Evolutionary conservation across 2,329 filamentous ascomycete genomes (phyloP), one percentile per base, ranked within the genome.

Genomic region (Biscogniauxia marginata): DNA sequence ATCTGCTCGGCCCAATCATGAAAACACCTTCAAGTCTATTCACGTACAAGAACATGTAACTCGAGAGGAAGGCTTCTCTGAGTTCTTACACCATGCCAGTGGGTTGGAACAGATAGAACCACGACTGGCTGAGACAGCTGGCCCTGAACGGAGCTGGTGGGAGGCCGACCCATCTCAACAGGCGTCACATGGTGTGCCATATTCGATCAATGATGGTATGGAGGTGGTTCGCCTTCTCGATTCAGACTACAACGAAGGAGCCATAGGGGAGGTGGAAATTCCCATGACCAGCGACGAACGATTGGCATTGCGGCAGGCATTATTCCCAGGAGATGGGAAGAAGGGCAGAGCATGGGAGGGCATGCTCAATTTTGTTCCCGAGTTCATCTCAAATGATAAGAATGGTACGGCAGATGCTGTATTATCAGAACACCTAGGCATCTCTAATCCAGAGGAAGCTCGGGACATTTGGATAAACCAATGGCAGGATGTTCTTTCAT

Each of bases 401-500:
- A 60, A 46, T 20, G 52, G 22, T 46, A 54, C 55, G 18, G 55
- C 51, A 22, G 58, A 59, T 53, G 55, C 54, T 45, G 62, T 69
- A 16, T 57, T 70, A 19, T 57, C 63, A 11, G 44, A 63, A 25
- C 70, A 76, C 48, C 54, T 79, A 21, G 81, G 81, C 11, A 70
- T 73, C 6, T 57, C 61, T 2, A 73, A 80, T 57, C 44, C 65
- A 0, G 62, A 65, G 4, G 73, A 75, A 55, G 76, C 75, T 20
- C 76, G 71, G 65, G 64, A 73, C 48, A 62, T 72, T 16, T 85
- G 83, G 82, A 69, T 82, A 11, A 71, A 75, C 34, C 78, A 84
- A 63, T 87, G 84, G 84, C 75, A 77, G 30, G 74, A 76, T 45
- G 82, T 86, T 7, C 73, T 87, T 21, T 78, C 75, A 1, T 72